Percentiles rank a stretch among this genome's conserved stretches.
Conservation (phyloP, 202 grass and related monocot species). For the Carex arenaria region DNA sequence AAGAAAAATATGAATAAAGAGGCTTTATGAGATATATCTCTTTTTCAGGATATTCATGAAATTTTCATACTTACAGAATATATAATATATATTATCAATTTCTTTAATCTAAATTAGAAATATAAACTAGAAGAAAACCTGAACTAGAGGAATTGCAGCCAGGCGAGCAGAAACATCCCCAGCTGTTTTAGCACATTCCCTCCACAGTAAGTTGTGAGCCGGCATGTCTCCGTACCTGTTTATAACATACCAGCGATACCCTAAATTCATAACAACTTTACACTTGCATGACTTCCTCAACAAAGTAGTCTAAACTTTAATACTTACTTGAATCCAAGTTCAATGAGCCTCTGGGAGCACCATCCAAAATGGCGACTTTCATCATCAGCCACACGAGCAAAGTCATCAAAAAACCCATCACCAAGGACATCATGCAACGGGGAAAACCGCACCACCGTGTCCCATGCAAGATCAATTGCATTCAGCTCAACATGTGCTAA, state of each 20-base stretch:
- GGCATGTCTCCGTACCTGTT: conserved; percentile 89
- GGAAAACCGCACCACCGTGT: conserved; percentile 83
- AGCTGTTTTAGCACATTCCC: conserved; percentile 72
- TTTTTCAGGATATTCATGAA: background rate
- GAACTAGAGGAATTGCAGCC: conserved; percentile 86
- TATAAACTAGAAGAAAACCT: conserved; percentile 41
- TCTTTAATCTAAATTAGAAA: background rate
- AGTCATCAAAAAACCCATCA: conserved; percentile 76
- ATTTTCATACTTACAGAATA: background rate
- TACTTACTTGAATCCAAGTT: conserved; percentile 79
- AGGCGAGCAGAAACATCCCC: conserved; percentile 74
- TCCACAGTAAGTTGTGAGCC: conserved; percentile 92
- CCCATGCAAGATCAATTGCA: conserved; percentile 90
- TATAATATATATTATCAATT: background rate
- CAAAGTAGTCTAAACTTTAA: background rate
- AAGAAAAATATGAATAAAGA: background rate
- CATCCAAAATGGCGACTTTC: conserved; percentile 89
- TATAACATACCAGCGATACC: background rate
- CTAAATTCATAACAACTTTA: conserved; percentile 13
- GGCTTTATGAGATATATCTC: background rate
- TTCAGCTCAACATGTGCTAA: conserved; percentile 94
- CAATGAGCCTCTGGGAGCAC: conserved; percentile 76
- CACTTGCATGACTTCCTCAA: background rate
- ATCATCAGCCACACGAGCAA: conserved; percentile 80
- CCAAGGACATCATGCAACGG: conserved; percentile 49